Evolutionary conservation across 768 basidiomycete species (phyloP).

Genomic region (Pleurotus platypus): DNA sequence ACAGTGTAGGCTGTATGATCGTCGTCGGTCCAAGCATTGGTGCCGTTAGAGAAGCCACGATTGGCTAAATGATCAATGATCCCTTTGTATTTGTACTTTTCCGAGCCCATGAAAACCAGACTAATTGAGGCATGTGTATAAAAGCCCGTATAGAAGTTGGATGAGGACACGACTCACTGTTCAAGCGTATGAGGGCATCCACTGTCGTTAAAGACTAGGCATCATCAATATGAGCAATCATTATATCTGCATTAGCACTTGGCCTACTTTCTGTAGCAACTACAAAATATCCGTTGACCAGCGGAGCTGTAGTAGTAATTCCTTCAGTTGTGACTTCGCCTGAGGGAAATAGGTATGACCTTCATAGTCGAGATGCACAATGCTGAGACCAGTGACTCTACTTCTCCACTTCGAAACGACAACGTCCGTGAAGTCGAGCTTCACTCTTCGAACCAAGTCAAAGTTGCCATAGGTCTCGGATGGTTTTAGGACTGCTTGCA

Average conservation of each 20-base stretch:
- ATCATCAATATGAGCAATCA: not conserved
- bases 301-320: constrained; percentile 53
- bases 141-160: not conserved
- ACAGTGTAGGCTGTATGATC: constrained; percentile 96
- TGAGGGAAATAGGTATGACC: constrained; percentile 40
- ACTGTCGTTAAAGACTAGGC: constrained; percentile 84
- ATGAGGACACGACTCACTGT: constrained; percentile 54
- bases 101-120: constrained; percentile 92
- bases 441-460: constrained; percentile 73
- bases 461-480: constrained; percentile 67
- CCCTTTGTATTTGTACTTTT: constrained; percentile 95
- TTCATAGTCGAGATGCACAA: constrained; percentile 90
- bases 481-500: constrained; percentile 24
- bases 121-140: constrained; percentile 29
- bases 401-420: constrained; percentile 87
- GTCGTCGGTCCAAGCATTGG: constrained; percentile 96
- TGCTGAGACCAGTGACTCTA: constrained; percentile 78
- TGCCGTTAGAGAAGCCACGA: constrained; percentile 86
- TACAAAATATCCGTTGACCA: constrained; percentile 89
- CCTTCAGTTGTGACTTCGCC: constrained; percentile 11
- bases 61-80: constrained; percentile 94
- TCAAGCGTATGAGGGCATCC: constrained; percentile 97
- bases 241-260: not conserved
- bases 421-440: constrained; percentile 78
- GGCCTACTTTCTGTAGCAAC: constrained; percentile 81